Base-by-base conservation (phyloP, 2,329 filamentous ascomycete genomes). In the Reticulascus tulasneorum region DNA sequence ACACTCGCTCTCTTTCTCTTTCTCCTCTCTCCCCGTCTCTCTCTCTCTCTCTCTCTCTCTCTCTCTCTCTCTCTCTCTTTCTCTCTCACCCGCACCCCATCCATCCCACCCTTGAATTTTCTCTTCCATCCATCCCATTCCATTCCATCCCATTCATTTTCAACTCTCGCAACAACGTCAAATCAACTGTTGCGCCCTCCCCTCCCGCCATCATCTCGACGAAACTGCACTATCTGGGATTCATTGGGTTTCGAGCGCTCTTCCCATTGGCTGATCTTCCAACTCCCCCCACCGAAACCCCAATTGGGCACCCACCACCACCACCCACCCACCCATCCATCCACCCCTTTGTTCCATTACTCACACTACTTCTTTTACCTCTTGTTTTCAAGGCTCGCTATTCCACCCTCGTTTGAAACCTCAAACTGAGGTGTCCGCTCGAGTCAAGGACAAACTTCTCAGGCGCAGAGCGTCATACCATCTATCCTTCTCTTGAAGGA, bases 1-100 rank as follows among this genome's bases (percentile, higher is more conserved):
- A 26, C 23, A 23, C 13, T 15, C 20, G 18, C 29, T 35, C 16
- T 17, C 28, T 21, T 33, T 15, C 13, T 23, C 31, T 18, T 31
- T 27, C 32, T 37, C 21, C 19, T 17, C 38, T 20, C 20, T 24
- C 23, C 32, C 33, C 13, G 35, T 44, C 26, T 34, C 23, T 16
- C 28, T 32, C 16, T 16, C 21, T 15, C 11, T 19, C 17, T 20
- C 28, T 9, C n/a, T n/a, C 29, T n/a, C 10, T 16, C 26, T 25
- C 38, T 26, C 29, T 16, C 21, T 12, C 11, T 33, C 18, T 21
- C 8, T 23, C 29, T 18, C n/a, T 18, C 30, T 23, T 31, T 21
- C 34, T 16, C 17, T 35, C 23, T 29, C 29, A 47, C 34, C 24
- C 22, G 24, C 30, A 29, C 22, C 16, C 21, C 21, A 16, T 23